Evolutionary conservation across 1,139 yeast genomes (phyloP), one percentile per base, ranked within the genome.

Genomic region (Kodamaea fungicola): DNA sequence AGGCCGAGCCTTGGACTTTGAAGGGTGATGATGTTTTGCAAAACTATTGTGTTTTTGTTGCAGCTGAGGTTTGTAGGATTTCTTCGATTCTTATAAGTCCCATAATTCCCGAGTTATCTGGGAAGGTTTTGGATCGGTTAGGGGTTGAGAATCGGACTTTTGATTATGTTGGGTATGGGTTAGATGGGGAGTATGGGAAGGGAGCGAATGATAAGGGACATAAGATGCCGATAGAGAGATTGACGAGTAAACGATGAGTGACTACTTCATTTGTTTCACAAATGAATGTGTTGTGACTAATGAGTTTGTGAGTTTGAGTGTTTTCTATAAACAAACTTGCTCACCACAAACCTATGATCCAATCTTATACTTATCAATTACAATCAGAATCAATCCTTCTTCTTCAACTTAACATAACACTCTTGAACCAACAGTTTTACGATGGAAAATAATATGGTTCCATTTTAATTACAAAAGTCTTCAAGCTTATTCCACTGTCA

Each of bases 61-160:
- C 87, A 1, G 75, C 86, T 8, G 97, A 92, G 50, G 72, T 80
- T 1, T 71, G 81, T 10, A 71, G 98, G 42, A 74, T 87, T 0
- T 55, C 77, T 10, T 72, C 92, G 0, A 78, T 92, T 8, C 55
- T 86, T 28, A 67, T 85, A 22, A 77, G 74, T 41, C 88, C 96
- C 1, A 67, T 90, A 22, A 77, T 86, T 33, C 97, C 97, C 0
- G 61, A 64, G 2, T 64, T 87, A 34, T 61, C 95, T 0, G 45
- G 51, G 0, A 60, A 62, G 22, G 62, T 88, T n/a, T 64, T 92
- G 30, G 83, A 83, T 50, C 66, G 89, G 39, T 58, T 92, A 31
- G 75, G 67, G 7, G 89, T 87, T 3, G 49, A 52, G 7, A 64
- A 59, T n/a, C 63, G 90, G 28, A 54, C 62, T 2, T 31, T 64